Base-by-base conservation (phyloP, 805 yeast genomes). In the Kodamaea kaohsiungensis region DNA sequence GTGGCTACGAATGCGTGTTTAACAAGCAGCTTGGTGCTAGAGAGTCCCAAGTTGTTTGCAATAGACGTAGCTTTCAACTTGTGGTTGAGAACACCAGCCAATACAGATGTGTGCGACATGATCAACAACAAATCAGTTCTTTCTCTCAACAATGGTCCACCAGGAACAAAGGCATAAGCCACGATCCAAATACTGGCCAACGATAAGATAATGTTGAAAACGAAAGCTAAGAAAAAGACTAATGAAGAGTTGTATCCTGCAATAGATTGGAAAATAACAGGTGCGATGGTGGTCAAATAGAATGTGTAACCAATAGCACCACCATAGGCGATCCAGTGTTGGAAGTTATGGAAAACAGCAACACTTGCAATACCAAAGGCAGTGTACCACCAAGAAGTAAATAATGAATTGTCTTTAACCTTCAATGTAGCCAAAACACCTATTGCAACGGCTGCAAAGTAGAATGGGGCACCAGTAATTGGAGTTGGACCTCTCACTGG, bases 141-240 rank as follows among this genome's bases (percentile, higher is more conserved):
- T 70, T 95, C 99, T 65, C 99, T 83, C 50, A 95, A 76, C 18
- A 88, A 56, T 66, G 87, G 86, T 7, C 99, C 99, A 56, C 90
- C 92, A 9, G 99, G 99, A 47, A 95, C 99, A 73, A 95, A 95
- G 0, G 99, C 98, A 70, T 95, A 95, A 0, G 99, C 99, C 46
- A 95, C 98, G 43, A 88, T 87, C 98, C 98, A 93, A 49, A 93
- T 96, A 69, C 91, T 93, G 4, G 88, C 96, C 57, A 95, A 77
- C 22, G 87, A 78, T 38, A 89, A 66, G 3, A 87, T 48, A 50
- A 85, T 75, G 57, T 80, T 72, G 46, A 82, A 59, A 5, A 84
- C 64, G 53, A 82, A 81, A 0, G 82, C 79, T 1, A 80, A 54
- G 3, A 77, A 70, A 62, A 85, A 83, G 1, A 84, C 68, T 18